Evolutionary conservation across 208 protist genomes (phyloP).

Genomic region (Endotrypanum monterogeii): DNA sequence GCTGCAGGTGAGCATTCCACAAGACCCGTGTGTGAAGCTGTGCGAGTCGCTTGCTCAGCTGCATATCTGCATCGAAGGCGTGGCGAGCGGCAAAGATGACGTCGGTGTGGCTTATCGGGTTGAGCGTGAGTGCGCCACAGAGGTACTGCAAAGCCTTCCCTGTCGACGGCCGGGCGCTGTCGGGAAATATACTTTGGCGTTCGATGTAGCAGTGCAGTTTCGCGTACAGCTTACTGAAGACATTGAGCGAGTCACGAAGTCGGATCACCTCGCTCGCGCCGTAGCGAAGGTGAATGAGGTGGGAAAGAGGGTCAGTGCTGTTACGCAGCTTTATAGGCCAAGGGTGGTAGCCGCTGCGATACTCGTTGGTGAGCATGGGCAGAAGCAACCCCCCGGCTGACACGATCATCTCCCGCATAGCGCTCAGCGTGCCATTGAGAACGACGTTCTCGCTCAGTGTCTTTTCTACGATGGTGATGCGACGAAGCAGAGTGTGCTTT

Average conservation of each 20-base stretch:
- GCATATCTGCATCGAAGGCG: conserved; percentile 56
- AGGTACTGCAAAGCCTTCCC: conserved; percentile 53
- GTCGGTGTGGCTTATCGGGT: conserved; percentile 54
- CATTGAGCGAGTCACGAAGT: conserved; percentile 65
- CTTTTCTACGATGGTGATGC: conserved; percentile 53
- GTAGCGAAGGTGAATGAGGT: conserved; percentile 71
- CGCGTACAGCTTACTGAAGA: conserved; percentile 70
- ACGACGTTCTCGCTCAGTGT: conserved; percentile 62
- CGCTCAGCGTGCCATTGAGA: conserved; percentile 54
- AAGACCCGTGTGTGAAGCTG: conserved; percentile 52
- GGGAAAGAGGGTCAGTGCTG: conserved; percentile 72
- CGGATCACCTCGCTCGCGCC: conserved; percentile 57
- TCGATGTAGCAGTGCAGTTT: conserved; percentile 64
- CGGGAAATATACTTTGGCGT: conserved; percentile 39
- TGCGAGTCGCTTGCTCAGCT: conserved; percentile 52
- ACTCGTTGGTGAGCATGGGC: conserved; percentile 84
- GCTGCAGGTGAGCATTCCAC: conserved; percentile 73
- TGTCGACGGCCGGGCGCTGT: conserved; percentile 46
- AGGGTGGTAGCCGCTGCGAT: conserved; percentile 84
- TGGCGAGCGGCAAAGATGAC: conserved; percentile 64
- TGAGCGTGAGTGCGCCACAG: conserved; percentile 62
- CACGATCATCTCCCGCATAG: conserved; percentile 61
- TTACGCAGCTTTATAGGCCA: conserved; percentile 89
- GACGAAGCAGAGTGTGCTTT: conserved; percentile 50
- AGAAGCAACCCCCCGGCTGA: conserved; percentile 62